Evolutionary conservation across 352 stramenopile genomes (phyloP).

Genomic region (Globisporangium abappressorium): DNA sequence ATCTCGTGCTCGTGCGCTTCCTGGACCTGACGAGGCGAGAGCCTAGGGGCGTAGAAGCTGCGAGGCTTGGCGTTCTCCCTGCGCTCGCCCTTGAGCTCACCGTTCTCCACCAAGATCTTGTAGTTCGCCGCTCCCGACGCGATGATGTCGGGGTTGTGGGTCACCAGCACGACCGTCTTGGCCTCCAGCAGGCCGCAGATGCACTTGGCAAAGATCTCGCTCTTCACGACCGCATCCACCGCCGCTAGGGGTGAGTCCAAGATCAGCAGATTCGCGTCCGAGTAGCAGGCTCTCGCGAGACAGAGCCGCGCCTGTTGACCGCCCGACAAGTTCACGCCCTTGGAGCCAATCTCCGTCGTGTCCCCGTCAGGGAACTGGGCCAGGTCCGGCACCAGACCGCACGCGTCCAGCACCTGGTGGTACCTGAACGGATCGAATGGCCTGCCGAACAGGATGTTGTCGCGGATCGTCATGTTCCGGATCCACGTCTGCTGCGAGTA

Average conservation of each 20-base stretch:
- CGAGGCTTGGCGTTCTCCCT: neutral
- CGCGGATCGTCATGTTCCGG: neutral
- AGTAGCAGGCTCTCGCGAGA: neutral
- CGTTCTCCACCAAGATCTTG: neutral
- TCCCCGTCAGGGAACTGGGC: neutral
- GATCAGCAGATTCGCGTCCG: neutral
- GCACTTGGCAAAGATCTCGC: neutral
- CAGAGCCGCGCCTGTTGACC: neutral
- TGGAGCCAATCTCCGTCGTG: neutral
- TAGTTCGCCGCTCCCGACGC: neutral
- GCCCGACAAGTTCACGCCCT: neutral
- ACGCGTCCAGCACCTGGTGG: neutral
- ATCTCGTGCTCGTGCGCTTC: constrained; percentile 3
- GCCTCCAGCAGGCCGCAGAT: neutral
- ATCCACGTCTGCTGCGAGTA: neutral
- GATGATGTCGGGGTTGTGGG: neutral
- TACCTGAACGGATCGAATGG: neutral
- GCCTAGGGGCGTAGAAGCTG: neutral
- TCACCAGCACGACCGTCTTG: neutral
- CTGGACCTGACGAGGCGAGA: constrained; percentile 5
- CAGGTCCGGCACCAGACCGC: neutral
- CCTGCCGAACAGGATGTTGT: neutral
- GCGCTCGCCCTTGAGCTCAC: neutral
- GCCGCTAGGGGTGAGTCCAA: neutral
- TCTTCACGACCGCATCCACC: neutral